Conservation (phyloP, 768 basidiomycete species). For the Suillus fuscotomentosus region DNA sequence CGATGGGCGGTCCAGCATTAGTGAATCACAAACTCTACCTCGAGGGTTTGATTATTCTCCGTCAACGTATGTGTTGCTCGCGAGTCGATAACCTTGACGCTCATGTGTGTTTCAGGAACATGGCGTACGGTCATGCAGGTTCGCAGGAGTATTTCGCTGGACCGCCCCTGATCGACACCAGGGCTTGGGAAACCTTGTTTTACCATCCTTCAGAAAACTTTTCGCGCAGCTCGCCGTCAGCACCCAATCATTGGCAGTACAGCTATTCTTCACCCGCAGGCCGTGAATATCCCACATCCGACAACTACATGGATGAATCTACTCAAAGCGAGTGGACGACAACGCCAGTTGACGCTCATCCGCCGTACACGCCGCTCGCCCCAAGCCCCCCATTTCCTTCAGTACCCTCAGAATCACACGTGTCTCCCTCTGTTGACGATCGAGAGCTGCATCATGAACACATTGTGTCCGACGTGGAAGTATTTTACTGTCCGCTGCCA, state of each 20-base stretch:
- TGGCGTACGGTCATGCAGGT: background rate
- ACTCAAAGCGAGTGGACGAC: background rate
- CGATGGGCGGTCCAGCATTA: background rate
- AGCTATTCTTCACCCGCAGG: too few species aligned
- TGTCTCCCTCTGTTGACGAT: too few species aligned
- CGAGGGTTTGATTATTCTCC: background rate
- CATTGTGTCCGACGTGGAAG: too few species aligned
- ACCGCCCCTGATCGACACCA: background rate
- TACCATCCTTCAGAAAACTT: background rate
- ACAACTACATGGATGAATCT: background rate
- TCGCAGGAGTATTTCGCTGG: background rate
- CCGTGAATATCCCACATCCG: background rate
- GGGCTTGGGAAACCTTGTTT: background rate
- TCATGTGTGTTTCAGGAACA: background rate
- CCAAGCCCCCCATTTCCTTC: background rate
- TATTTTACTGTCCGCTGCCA: background rate
- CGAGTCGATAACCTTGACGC: too few species aligned
- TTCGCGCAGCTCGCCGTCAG: background rate
- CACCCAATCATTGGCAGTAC: background rate
- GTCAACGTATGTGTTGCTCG: background rate
- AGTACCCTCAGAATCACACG: background rate
- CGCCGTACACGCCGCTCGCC: background rate
- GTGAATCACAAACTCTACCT: background rate
- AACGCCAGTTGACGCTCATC: background rate
- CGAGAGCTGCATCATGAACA: background rate